Evolutionary conservation across 2,329 filamentous ascomycete species (phyloP), one percentile per base, ranked within the genome.

Genomic region (Aspergillus jensenii): DNA sequence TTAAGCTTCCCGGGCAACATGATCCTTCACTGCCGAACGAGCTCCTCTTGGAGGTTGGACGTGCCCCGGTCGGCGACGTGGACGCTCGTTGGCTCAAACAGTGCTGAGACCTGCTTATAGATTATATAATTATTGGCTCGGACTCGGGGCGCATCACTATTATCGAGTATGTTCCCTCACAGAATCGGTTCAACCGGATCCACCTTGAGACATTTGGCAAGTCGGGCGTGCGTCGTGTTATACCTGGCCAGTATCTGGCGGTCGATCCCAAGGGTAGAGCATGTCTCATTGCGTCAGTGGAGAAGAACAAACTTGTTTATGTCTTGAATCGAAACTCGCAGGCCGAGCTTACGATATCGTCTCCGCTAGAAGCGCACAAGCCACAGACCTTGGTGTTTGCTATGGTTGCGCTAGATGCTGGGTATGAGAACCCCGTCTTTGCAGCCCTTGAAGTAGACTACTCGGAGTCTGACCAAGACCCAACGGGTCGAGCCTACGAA

Each of bases 251-350:
- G 75, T 99, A 97, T 71, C 84, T 99, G 27, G 95, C 93, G 6
- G 91, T 91, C 52, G 95, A 99, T 70, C 95, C 95, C 27, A 96
- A 96, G 76, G 95, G 95, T 56, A 87, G 95, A 79, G 96, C 96
- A 55, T 96, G 93, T 71, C 83, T 99, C 72, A 90, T 98, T 61
- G 92, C 95, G 9, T 93, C 93, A 5, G 84, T 93, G 55, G 96
- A 99, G 79, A 99, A 99, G 84, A 99, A 98, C 80, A 99, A 99
- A 80, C 89, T 99, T 56, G 95, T 99, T 66, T 99, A 99, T 77
- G 93, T 99, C 69, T 83, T 99, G 66, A 98, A 98, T 76, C 89
- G 96, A 64, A 96, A 96, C 77, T 86, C 92, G 3, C 91, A 98
- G 76, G 93, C 93, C 17, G 91, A 96, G 74, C 86, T 99, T 68